phyloP scores from a whole-genome alignment of 495 filamentous ascomycete species.

The Neurospora sp. region DNA sequence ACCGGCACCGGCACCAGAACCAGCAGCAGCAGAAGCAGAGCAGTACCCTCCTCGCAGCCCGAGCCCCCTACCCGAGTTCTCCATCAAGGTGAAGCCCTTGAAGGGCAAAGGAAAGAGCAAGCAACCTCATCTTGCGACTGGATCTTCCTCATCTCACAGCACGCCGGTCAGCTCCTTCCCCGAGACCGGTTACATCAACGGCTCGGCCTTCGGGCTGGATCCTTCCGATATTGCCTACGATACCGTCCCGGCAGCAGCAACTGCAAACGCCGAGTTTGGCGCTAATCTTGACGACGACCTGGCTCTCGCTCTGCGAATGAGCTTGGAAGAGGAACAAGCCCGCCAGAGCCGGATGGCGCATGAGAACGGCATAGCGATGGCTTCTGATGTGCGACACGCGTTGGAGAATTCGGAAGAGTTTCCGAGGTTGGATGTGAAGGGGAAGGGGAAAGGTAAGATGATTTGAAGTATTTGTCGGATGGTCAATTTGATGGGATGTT shows the following conservation, averaged over 20 bases:
- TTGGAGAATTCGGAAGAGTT: conserved; percentile 44
- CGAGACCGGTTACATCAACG: background rate
- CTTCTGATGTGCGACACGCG: conserved; percentile 12
- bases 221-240: conserved; percentile 9
- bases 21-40: conserved; percentile 10
- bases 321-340: conserved; percentile 66
- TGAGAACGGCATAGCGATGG: background rate
- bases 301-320: conserved; percentile 75
- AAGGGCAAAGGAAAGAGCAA: conserved; percentile 20
- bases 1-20: background rate
- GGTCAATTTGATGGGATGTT: background rate
- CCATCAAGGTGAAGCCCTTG: conserved; percentile 41
- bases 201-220: background rate
- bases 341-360: conserved; percentile 12
- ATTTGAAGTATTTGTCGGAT: background rate
- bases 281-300: conserved; percentile 55
- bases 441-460: conserved; percentile 32
- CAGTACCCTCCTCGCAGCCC: conserved; percentile 15
- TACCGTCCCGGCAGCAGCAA: conserved; percentile 9
- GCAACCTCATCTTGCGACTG: conserved; percentile 27
- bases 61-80: conserved; percentile 25
- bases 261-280: conserved; percentile 3
- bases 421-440: conserved; percentile 38
- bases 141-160: conserved; percentile 23
- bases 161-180: conserved; percentile 15